These are phyloP conservation scores for Halteria grandinella DNA, from an alignment of 73 alveolate genomes.

Conservation along the genomic window DNA sequence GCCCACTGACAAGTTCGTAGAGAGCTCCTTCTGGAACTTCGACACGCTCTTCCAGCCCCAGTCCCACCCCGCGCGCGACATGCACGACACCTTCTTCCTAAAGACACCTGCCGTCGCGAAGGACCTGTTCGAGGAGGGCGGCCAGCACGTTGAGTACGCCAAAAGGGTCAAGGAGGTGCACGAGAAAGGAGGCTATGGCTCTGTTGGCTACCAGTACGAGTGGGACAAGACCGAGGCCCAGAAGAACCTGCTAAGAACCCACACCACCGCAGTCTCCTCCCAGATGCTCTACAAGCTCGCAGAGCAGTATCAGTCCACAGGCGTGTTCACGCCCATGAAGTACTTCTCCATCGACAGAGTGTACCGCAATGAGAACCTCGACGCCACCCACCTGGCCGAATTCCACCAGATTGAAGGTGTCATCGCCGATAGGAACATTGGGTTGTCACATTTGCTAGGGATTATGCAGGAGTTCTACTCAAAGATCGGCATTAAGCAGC, in stretches of 20 bases:
- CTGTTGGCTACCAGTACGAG: constrained; percentile 98
- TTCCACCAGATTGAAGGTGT: constrained; percentile 99
- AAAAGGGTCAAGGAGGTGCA: constrained; percentile 96
- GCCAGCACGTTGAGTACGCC: too few relatives aligned
- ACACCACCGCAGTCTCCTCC: constrained; percentile 98
- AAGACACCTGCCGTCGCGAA: constrained; percentile 83
- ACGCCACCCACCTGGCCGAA: constrained; percentile 99
- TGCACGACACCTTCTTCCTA: constrained; percentile 99
- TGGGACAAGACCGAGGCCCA: constrained; percentile 98
- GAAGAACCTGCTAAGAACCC: constrained; percentile 99
- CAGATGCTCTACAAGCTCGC: constrained; percentile 85
- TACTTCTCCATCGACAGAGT: constrained; percentile 99
- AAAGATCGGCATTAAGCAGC: constrained; percentile 97
- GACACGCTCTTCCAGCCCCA: constrained; percentile 99
- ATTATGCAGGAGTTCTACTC: constrained; percentile 95
- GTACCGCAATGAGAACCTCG: constrained; percentile 99
- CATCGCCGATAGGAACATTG: constrained; percentile 97
- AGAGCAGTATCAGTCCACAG: constrained; percentile 71
- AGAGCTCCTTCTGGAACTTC: constrained; percentile 99
- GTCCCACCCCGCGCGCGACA: constrained; percentile 99
- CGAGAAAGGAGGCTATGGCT: constrained; percentile 98
- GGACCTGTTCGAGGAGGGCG: constrained; percentile 80
- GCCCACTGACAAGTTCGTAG: constrained; percentile 99
- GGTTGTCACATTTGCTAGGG: constrained; percentile 96
- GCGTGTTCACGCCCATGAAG: constrained; percentile 99